Percentiles rank a stretch among this genome's conserved stretches.
Evolutionary conservation across 2,329 filamentous ascomycete species (phyloP).

Genomic region (Clathrospora elynae): DNA sequence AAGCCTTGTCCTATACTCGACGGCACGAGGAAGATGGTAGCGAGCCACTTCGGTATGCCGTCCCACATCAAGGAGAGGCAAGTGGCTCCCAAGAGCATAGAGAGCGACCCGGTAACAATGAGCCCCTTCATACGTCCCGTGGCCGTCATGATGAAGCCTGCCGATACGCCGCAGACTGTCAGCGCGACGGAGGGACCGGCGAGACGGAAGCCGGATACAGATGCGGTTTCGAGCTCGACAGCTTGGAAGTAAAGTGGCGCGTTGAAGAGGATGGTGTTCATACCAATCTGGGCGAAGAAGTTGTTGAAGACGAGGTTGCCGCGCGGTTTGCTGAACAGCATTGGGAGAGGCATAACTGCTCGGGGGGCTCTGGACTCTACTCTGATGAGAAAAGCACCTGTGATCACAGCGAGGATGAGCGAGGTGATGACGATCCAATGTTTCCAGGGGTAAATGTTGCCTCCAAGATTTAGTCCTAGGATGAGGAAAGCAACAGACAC

Average conservation of each 20-base stretch:
- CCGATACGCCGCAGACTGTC: slow-evolving; percentile 49
- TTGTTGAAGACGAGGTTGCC: slow-evolving; percentile 58
- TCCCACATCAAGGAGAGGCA: slow-evolving; percentile 46
- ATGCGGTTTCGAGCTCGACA: slow-evolving; percentile 63
- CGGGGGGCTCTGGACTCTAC: slow-evolving; percentile 48
- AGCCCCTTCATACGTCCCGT: slow-evolving; percentile 52
- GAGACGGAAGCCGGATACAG: slow-evolving; percentile 73
- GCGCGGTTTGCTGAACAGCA: slow-evolving; percentile 55
- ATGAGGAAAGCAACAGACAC: slow-evolving; percentile 56
- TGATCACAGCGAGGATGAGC: slow-evolving; percentile 50
- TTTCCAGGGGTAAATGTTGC: slow-evolving; percentile 58
- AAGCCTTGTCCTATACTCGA: slow-evolving; percentile 51
- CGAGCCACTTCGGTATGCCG: slow-evolving; percentile 48
- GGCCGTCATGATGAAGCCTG: slow-evolving; percentile 52
- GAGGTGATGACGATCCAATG: slow-evolving; percentile 58
- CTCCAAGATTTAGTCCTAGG: slow-evolving; percentile 59
- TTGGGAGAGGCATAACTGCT: slow-evolving; percentile 57
- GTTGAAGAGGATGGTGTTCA: slow-evolving; percentile 68
- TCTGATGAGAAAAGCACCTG: slow-evolving; percentile 49
- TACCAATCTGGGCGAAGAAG: slow-evolving; percentile 56
- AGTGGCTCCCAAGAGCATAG: slow-evolving; percentile 46
- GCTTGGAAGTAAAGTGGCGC: slow-evolving; percentile 70
- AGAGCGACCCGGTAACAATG: slow-evolving; percentile 47
- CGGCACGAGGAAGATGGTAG: slow-evolving; percentile 50
- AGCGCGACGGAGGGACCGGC: slow-evolving; percentile 64